phyloP scores from a whole-genome alignment of 2,329 filamentous ascomycete species.

The Nakataea oryzae region DNA sequence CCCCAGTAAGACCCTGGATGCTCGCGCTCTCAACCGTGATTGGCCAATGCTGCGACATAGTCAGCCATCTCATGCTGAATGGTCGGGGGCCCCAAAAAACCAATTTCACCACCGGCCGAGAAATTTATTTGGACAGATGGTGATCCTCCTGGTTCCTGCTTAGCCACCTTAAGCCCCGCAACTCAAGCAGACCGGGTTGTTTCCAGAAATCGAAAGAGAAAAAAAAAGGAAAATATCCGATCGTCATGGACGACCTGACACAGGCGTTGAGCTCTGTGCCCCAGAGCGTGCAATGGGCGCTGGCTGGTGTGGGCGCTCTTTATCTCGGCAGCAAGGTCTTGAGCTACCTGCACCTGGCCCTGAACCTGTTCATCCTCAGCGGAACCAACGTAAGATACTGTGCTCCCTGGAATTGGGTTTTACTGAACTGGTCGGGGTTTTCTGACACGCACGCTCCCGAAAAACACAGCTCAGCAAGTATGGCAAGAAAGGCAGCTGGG shows the following conservation, averaged over 20 bases:
- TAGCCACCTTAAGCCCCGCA: background rate
- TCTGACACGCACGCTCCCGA: background rate
- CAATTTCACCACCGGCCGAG: background rate
- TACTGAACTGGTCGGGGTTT: no score
- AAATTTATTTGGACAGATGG: background rate
- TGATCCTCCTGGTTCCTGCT: background rate
- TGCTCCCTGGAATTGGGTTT: no score
- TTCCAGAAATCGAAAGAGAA: background rate
- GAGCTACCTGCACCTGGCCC: conserved; percentile 48
- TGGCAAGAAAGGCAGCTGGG: conserved; percentile 87
- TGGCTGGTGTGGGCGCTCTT: conserved; percentile 48
- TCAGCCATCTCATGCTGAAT: background rate
- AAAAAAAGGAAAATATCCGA: background rate
- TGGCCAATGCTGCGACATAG: background rate
- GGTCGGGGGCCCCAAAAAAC: background rate
- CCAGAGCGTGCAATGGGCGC: conserved; percentile 30
- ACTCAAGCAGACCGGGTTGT: background rate
- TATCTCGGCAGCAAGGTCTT: conserved; percentile 45
- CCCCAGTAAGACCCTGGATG: background rate
- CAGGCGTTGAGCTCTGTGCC: conserved; percentile 18
- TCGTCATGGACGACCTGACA: conserved; percentile 19
- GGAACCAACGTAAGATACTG: conserved; percentile 46
- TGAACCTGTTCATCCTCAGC: conserved; percentile 58
- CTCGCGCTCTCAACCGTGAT: background rate
- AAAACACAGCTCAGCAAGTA: conserved; percentile 67